Conservation (phyloP, 257 asterid genomes). For the Ballota nigra region DNA sequence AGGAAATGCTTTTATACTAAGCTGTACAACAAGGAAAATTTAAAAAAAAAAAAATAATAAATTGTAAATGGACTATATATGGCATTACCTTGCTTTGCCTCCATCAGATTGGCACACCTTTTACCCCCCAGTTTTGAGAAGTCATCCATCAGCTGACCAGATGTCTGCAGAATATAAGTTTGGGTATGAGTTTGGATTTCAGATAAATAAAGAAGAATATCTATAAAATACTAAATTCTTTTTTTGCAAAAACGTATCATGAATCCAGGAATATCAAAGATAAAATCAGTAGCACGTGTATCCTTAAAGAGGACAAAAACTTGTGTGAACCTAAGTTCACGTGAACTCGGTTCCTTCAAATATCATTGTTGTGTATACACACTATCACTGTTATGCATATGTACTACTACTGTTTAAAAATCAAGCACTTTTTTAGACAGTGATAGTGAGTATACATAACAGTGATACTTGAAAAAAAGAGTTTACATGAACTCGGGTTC, state of each 20-base stretch:
- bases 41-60: constrained; percentile 7
- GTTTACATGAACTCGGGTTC: too few species aligned
- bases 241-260: not conserved
- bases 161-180: constrained; percentile 45
- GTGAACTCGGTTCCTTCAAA: too few species aligned
- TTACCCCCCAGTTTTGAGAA: constrained; percentile 72
- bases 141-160: constrained; percentile 52
- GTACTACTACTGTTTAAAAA: too few species aligned
- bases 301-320: too few species aligned
- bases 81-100: constrained; percentile 63
- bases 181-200: constrained; percentile 18
- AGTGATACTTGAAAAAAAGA: too few species aligned
- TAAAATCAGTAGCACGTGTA: not conserved
- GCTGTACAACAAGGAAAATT: not conserved
- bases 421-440: too few species aligned
- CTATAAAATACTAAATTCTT: not conserved
- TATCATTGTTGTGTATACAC: too few species aligned
- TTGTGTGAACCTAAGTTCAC: too few species aligned
- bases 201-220: not conserved
- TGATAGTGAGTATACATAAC: too few species aligned
- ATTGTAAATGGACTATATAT: constrained; percentile 3
- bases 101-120: constrained; percentile 50
- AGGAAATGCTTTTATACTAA: not conserved
- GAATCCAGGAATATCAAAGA: not conserved
- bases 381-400: too few species aligned